These are phyloP conservation scores for Hura crepitans DNA, from an alignment of 441 rosid species.

Conservation along the genomic window DNA sequence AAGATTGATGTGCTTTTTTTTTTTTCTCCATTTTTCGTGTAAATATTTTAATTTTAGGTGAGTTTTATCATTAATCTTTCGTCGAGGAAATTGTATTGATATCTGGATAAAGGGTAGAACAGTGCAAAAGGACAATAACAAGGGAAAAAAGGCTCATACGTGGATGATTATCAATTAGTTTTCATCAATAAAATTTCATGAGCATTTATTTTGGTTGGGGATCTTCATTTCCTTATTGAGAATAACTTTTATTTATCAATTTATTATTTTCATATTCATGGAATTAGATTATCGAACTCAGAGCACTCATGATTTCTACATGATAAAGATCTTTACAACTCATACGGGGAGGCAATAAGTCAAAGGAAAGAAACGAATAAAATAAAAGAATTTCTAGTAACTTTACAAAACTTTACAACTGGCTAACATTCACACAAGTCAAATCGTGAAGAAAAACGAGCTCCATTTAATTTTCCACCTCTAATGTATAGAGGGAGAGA, in stretches of 20 bases:
- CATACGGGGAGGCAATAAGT: background rate
- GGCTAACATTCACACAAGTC: background rate
- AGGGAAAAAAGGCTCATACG: background rate
- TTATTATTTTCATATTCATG: background rate
- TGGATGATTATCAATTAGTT: background rate
- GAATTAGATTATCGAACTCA: background rate
- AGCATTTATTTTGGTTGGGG: too few relatives aligned
- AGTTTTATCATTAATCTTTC: background rate
- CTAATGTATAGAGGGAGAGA: too few relatives aligned
- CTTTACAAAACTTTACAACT: too few relatives aligned
- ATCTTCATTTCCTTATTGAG: too few relatives aligned
- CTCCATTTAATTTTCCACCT: too few relatives aligned
- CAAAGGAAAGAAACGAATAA: background rate
- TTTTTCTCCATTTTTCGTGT: background rate
- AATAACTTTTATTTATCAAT: background rate
- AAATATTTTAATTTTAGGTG: conserved; percentile 6
- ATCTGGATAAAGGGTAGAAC: background rate
- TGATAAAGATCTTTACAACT: background rate
- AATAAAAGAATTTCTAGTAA: background rate
- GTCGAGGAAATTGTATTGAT: background rate
- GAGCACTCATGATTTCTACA: background rate
- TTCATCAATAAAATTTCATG: background rate
- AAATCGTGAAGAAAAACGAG: too few relatives aligned
- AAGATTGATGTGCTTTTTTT: background rate
- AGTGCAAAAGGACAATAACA: background rate